Base-by-base conservation (phyloP, 306 rosid species). In the Potentilla sterilis region DNA sequence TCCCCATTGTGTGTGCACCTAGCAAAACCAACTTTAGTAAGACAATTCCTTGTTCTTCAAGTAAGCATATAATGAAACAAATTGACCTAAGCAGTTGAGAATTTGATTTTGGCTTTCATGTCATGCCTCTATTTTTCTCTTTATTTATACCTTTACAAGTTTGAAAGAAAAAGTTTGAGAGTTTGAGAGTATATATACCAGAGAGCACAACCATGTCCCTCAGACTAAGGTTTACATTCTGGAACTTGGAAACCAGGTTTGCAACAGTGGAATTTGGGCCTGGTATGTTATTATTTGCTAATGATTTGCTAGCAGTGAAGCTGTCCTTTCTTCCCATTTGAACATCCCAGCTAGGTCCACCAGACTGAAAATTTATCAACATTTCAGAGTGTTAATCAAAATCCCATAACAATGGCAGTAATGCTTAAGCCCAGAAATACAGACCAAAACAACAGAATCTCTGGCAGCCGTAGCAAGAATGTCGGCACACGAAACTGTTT, bases 1-100 rank as follows among this genome's bases (percentile, higher is more conserved):
- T 90, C 41, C 97, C 98, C 18, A 90, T 83, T 37, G 97, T 92
- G 75, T 92, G 98, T 0, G 93, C 97, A 42, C 97, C 97, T 90
- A 68, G 61, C 61, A 12, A 61, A 34, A 43, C 37, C 41, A 63
- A 51, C 10, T 1, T 49, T 40, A 5, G 15, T 6, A 4, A 11
- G 1, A 21, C 40, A 16, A 37, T 46, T 2, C 7, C 32, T 11
- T 71, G 34, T 51, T 4, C 51, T 35, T 46, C 35, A 37, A 24
- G 43, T 10, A 55, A 24, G 55, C 54, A 73, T 24, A 73, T 24
- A 41, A 32, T 44, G 42, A 5, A 28, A 48, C 41, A 3, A 4
- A 14, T 10, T 7, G 24, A 12, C 35, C 13, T 13, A n/a, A 68
- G 19, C 2, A 55, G n/a, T 35, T 7, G 15, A 63, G 43, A 63